Percentiles rank a stretch among this genome's conserved stretches.
These are phyloP conservation scores for Lepidium sativum DNA, from an alignment of 345 rosid genomes.

Conservation along the genomic window DNA sequence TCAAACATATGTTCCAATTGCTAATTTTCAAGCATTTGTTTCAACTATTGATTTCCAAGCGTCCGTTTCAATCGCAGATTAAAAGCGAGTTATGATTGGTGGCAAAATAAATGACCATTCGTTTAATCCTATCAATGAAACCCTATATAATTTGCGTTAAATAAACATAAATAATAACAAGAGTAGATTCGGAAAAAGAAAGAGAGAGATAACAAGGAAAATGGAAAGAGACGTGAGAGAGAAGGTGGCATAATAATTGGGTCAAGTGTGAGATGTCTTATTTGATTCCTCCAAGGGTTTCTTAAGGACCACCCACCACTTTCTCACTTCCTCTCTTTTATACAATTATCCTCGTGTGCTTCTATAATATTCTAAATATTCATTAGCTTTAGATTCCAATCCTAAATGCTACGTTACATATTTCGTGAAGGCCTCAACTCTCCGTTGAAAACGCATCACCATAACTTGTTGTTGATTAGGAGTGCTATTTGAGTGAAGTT, in stretches of 20 bases:
- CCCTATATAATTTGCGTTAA: too few relatives aligned
- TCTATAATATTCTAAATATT: background rate
- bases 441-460: background rate
- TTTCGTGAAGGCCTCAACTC: too few relatives aligned
- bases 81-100: too few relatives aligned
- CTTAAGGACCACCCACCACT: conserved; percentile 29
- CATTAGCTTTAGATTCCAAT: background rate
- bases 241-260: conserved; percentile 30
- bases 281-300: conserved; percentile 31
- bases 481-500: too few relatives aligned
- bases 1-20: too few relatives aligned
- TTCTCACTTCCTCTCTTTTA: conserved; percentile 10
- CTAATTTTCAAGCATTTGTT: too few relatives aligned
- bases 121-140: too few relatives aligned
- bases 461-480: too few relatives aligned
- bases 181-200: conserved; percentile 4
- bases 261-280: conserved; percentile 27
- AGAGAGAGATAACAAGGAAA: conserved; percentile 22
- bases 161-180: too few relatives aligned
- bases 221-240: conserved; percentile 31
- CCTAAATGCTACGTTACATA: background rate
- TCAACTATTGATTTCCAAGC: too few relatives aligned
- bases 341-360: conserved; percentile 15
- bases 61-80: too few relatives aligned
- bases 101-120: too few relatives aligned